Evolutionary conservation across 345 rosid species (phyloP).

Genomic region (Balakata baccata): DNA sequence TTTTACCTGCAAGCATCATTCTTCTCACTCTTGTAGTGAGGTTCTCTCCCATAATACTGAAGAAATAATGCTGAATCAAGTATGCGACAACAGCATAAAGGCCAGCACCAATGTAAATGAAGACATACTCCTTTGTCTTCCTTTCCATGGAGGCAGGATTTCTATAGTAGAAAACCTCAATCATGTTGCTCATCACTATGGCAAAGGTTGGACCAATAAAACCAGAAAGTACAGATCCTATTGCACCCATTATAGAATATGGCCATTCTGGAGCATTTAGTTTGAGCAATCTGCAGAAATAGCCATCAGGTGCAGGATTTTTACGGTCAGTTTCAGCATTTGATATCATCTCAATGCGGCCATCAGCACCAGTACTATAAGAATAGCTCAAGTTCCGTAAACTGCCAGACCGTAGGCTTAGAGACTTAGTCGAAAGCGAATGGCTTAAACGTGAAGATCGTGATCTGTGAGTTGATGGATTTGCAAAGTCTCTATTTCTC

Average conservation of each 20-base stretch:
- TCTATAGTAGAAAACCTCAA: conserved; percentile 92
- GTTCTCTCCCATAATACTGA: conserved; percentile 99
- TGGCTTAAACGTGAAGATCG: conserved; percentile 89
- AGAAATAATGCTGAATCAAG: conserved; percentile 97
- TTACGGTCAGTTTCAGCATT: conserved; percentile 92
- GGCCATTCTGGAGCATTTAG: conserved; percentile 99
- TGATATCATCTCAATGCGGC: conserved; percentile 93
- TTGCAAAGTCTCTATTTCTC: conserved; percentile 77
- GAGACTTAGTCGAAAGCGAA: conserved; percentile 87
- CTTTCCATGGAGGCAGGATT: conserved; percentile 88
- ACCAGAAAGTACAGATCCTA: conserved; percentile 90
- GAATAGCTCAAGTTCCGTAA: conserved; percentile 94
- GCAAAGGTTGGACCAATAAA: conserved; percentile 97
- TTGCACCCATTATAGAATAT: conserved; percentile 93
- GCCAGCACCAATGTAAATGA: conserved; percentile 95
- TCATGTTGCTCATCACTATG: conserved; percentile 96
- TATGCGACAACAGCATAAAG: conserved; percentile 93
- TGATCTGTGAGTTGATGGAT: conserved; percentile 74
- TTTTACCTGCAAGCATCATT: conserved; percentile 97
- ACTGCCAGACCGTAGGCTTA: conserved; percentile 94
- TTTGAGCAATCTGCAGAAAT: conserved; percentile 86
- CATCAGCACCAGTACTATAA: conserved; percentile 95
- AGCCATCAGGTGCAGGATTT: conserved; percentile 83
- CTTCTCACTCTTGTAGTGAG: conserved; percentile 96
- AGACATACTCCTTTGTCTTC: conserved; percentile 94